Evolutionary conservation across 140 eudicot species (phyloP).

Genomic region (Flaveria floridana): DNA sequence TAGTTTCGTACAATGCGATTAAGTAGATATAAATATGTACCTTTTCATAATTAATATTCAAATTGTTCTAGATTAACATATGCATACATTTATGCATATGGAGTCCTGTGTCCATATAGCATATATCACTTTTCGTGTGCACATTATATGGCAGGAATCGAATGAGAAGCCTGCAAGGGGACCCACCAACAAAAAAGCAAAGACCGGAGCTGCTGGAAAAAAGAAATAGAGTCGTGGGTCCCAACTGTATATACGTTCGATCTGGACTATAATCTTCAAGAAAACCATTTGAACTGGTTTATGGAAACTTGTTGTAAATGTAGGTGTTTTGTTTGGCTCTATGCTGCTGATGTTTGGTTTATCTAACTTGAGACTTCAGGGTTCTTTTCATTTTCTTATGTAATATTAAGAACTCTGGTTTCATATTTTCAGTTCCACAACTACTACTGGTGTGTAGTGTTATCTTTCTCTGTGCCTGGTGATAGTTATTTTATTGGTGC

Average conservation of each 20-base stretch:
- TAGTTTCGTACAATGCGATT: too few species aligned
- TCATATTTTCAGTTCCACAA: background rate
- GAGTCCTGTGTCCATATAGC: background rate
- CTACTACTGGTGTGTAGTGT: background rate
- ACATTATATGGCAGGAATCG: slow-evolving; percentile 41
- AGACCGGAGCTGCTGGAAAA: slow-evolving; percentile 48
- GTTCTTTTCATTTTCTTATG: background rate
- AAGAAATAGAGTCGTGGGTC: slow-evolving; percentile 39
- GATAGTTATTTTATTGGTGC: background rate
- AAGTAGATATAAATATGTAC: background rate
- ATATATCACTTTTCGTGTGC: background rate
- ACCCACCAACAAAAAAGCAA: slow-evolving; percentile 49
- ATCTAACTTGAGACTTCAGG: background rate
- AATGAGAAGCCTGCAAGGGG: slow-evolving; percentile 47
- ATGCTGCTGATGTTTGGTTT: background rate
- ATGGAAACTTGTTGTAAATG: background rate
- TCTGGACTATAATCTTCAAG: background rate
- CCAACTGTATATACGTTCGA: background rate
- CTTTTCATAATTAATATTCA: background rate
- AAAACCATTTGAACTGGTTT: background rate
- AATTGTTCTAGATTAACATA: background rate
- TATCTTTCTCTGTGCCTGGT: background rate
- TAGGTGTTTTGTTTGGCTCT: background rate
- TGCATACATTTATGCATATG: background rate
- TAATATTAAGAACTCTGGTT: background rate